These are phyloP conservation scores for Backusella westeae DNA, from an alignment of 192 early-diverging fungal species.

Conservation along the genomic window DNA sequence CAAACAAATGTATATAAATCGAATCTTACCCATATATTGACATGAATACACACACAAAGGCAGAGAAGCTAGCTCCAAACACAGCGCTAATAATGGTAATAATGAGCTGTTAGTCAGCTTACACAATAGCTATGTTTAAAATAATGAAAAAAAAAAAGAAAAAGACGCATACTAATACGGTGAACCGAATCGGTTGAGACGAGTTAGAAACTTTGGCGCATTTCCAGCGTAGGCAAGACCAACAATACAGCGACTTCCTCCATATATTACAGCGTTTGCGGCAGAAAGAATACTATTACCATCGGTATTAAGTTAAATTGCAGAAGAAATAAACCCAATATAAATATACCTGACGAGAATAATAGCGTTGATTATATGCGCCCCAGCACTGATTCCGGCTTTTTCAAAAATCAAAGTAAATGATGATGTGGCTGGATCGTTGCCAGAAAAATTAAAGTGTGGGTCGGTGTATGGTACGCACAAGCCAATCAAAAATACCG, in stretches of 20 bases:
- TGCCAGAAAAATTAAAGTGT: constrained; percentile 50
- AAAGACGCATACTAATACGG: constrained; percentile 43
- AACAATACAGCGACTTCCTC: constrained; percentile 76
- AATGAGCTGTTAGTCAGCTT: neutral
- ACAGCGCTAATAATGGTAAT: constrained; percentile 32
- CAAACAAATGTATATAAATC: neutral
- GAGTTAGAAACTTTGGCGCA: constrained; percentile 64
- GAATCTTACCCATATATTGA: neutral
- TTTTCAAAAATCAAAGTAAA: constrained; percentile 64
- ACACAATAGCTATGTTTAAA: constrained; percentile 10
- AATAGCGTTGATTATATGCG: constrained; percentile 70
- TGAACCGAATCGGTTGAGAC: constrained; percentile 59
- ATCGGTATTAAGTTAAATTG: neutral
- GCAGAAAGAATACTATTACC: constrained; percentile 53
- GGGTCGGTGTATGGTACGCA: constrained; percentile 68
- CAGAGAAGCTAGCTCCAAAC: constrained; percentile 37
- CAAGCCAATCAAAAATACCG: constrained; percentile 83
- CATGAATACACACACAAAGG: constrained; percentile 34
- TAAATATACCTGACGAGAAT: constrained; percentile 50
- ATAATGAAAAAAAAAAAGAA: constrained; percentile 50
- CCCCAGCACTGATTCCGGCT: constrained; percentile 59
- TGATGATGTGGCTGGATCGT: constrained; percentile 56
- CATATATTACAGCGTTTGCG: constrained; percentile 83
- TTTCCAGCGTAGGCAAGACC: constrained; percentile 72
- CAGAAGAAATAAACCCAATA: constrained; percentile 32